phyloP scores from a whole-genome alignment of 805 yeast genomes.

The Suhomyces xylopsoci region DNA sequence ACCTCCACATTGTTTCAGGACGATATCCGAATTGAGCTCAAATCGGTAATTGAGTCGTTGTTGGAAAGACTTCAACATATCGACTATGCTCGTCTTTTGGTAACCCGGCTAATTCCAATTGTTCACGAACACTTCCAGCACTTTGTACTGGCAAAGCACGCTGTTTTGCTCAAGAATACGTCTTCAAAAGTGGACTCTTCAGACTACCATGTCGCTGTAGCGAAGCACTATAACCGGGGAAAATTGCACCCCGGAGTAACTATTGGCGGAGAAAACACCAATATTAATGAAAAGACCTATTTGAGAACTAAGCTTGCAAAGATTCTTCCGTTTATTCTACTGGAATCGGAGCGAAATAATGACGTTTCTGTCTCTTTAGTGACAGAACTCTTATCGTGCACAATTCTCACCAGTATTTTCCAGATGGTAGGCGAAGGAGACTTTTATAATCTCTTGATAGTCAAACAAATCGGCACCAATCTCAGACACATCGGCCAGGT shows the following conservation, averaged over 20 bases:
- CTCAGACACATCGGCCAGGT: slow-evolving; percentile 75
- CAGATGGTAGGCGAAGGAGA: slow-evolving; percentile 66
- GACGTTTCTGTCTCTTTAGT: slow-evolving; percentile 48
- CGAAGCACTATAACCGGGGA: slow-evolving; percentile 47
- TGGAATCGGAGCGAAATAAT: slow-evolving; percentile 45
- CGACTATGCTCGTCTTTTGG: slow-evolving; percentile 57
- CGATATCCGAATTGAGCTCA: slow-evolving; percentile 44
- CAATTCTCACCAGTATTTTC: slow-evolving; percentile 49
- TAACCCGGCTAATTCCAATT: slow-evolving; percentile 59
- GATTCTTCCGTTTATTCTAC: slow-evolving; percentile 50
- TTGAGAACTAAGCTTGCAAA: slow-evolving; percentile 40
- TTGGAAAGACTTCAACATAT: slow-evolving; percentile 39
- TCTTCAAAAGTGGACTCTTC: slow-evolving; percentile 10
- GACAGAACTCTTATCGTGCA: slow-evolving; percentile 59
- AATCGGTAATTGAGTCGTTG: slow-evolving; percentile 39
- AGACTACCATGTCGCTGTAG: slow-evolving; percentile 41
- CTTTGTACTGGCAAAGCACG: slow-evolving; percentile 44
- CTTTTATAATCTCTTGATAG: slow-evolving; percentile 66
- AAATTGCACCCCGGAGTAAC: slow-evolving; percentile 58
- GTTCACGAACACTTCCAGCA: slow-evolving; percentile 60
- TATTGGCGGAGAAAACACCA: slow-evolving; percentile 28
- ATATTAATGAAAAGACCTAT: slow-evolving; percentile 46
- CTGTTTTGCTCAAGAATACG: slow-evolving; percentile 14
- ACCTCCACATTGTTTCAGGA: slow-evolving; percentile 28
- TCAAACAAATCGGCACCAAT: slow-evolving; percentile 56